Evolutionary conservation across 2,329 filamentous ascomycete species (phyloP).

Genomic region (Colletotrichum musicola): DNA sequence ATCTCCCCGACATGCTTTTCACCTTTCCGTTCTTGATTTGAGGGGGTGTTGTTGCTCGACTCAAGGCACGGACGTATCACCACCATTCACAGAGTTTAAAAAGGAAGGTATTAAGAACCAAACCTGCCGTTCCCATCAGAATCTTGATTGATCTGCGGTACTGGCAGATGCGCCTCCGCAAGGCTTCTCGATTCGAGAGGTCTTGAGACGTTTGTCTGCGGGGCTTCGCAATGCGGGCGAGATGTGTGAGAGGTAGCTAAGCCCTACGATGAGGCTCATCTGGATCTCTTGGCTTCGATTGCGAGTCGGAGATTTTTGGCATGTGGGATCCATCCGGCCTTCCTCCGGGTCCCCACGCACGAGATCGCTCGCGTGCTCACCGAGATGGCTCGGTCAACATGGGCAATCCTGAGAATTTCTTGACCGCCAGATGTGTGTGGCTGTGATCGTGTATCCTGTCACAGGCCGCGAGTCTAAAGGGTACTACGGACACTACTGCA

Average conservation of each 20-base stretch:
- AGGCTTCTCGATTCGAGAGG: not conserved
- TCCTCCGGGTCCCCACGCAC: no score
- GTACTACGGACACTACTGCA: not conserved
- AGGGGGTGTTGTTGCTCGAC: no score
- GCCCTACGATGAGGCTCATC: not conserved
- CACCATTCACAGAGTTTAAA: not conserved
- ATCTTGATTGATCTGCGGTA: constrained; percentile 2
- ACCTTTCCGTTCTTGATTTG: no score
- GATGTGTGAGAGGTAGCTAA: not conserved
- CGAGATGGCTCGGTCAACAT: not conserved
- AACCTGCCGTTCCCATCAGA: not conserved
- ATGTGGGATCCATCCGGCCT: not conserved
- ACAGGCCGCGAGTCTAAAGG: not conserved
- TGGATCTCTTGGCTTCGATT: constrained; percentile 5
- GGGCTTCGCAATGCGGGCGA: not conserved
- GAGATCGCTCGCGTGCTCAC: not conserved
- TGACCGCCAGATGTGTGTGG: not conserved
- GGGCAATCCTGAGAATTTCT: not conserved
- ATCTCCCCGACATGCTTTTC: no score
- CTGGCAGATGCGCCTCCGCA: not conserved
- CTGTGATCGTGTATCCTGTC: not conserved
- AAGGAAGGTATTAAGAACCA: not conserved
- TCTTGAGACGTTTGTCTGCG: constrained; percentile 5
- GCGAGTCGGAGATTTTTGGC: not conserved
- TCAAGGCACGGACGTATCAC: not conserved